phyloP scores from a whole-genome alignment of 345 rosid genomes.

The Combretum micranthum region DNA sequence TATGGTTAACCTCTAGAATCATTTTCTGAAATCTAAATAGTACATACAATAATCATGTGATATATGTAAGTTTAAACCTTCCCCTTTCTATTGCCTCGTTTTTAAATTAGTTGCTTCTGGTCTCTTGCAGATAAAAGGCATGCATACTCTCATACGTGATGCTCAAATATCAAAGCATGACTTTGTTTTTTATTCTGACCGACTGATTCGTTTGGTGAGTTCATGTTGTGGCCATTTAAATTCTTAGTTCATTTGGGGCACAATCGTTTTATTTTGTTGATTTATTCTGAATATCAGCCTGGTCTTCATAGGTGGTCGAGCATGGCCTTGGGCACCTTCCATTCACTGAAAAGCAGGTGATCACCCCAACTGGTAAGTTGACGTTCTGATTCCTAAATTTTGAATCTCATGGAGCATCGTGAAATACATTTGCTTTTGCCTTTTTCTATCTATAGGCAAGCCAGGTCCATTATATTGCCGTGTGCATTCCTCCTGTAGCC shows the following conservation, averaged over 20 bases:
- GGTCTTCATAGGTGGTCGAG: conserved; percentile 65
- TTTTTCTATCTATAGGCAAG: no score
- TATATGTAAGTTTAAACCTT: no score
- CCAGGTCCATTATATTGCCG: no score
- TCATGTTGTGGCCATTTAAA: conserved; percentile 1
- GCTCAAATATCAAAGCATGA: conserved; percentile 89
- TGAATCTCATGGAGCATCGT: background rate
- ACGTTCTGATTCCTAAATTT: conserved; percentile 2
- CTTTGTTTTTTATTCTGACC: conserved; percentile 89
- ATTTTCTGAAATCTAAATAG: no score
- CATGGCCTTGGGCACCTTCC: conserved; percentile 98
- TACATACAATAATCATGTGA: no score
- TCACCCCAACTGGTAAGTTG: conserved; percentile 89
- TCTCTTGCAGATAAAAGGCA: conserved; percentile 83
- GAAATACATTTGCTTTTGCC: no score
- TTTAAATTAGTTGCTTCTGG: background rate
- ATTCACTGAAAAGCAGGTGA: conserved; percentile 93
- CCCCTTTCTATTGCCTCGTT: background rate
- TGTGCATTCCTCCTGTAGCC: no score
- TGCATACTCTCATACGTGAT: conserved; percentile 99
- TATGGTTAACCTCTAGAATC: background rate
- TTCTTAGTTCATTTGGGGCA: background rate
- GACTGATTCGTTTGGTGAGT: conserved; percentile 94
- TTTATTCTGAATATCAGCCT: background rate
- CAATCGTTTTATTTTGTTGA: background rate